Conservation (phyloP, 1,284 basidiomycete genomes). For the Inonotus obliquus region DNA sequence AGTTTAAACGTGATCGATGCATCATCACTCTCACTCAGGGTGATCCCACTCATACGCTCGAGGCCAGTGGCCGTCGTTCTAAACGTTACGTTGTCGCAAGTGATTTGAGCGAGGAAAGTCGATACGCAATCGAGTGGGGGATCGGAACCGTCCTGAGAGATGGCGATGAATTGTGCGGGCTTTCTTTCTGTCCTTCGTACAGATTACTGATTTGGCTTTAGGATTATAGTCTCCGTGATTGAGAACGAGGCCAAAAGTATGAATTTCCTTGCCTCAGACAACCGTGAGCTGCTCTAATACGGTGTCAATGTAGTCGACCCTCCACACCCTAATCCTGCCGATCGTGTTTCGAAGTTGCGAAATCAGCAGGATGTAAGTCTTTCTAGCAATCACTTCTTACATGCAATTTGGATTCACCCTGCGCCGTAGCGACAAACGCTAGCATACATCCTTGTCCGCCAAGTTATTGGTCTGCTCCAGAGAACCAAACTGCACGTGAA, state of each 20-base stretch:
- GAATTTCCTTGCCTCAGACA: slow-evolving; percentile 24
- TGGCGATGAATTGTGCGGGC: slow-evolving; percentile 77
- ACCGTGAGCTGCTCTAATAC: slow-evolving; percentile 7
- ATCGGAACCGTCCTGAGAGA: slow-evolving; percentile 95
- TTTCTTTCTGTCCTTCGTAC: slow-evolving; percentile 2
- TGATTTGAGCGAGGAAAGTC: slow-evolving; percentile 89
- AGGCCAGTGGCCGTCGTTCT: slow-evolving; percentile 47
- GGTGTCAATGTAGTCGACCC: slow-evolving; percentile 63
- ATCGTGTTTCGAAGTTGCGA: slow-evolving; percentile 71
- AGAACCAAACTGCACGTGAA: slow-evolving; percentile 85
- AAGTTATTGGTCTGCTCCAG: slow-evolving; percentile 86
- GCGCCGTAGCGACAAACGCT: slow-evolving; percentile 73
- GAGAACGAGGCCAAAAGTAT: slow-evolving; percentile 89
- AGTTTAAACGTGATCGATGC: slow-evolving; percentile 89
- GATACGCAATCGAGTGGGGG: slow-evolving; percentile 93
- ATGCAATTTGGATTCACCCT: not conserved
- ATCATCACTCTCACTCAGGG: slow-evolving; percentile 89
- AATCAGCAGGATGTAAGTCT: slow-evolving; percentile 82
- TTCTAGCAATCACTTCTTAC: slow-evolving; percentile 1
- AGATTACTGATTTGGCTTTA: slow-evolving; percentile 22
- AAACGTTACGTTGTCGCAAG: slow-evolving; percentile 87
- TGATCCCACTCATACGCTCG: slow-evolving; percentile 56
- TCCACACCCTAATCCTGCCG: slow-evolving; percentile 58
- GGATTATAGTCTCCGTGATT: slow-evolving; percentile 82
- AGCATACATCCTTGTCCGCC: slow-evolving; percentile 82